phyloP scores from a whole-genome alignment of 495 filamentous ascomycete species.

The Trichoderma gamsii region DNA sequence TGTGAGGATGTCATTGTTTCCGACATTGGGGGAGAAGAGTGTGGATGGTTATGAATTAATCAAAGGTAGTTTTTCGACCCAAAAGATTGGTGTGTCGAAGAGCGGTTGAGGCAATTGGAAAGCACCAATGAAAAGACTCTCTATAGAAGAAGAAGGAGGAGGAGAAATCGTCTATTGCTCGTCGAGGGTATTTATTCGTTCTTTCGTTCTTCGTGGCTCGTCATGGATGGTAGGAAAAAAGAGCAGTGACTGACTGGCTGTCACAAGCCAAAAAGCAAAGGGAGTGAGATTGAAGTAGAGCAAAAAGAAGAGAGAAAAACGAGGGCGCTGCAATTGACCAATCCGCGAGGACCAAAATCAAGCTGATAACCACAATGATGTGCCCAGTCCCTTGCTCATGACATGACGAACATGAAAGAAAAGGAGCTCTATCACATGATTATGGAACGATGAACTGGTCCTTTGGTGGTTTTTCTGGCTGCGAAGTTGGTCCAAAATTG shows the following conservation, averaged over 20 bases:
- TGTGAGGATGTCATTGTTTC: neutral
- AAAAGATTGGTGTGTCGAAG: neutral
- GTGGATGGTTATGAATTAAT: neutral
- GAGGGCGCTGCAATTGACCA: neutral
- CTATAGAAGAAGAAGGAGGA: neutral
- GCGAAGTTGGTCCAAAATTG: neutral
- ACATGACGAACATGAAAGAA: conserved; percentile 6
- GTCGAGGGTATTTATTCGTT: neutral
- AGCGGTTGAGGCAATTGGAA: neutral
- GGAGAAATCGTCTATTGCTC: neutral
- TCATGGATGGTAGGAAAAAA: neutral
- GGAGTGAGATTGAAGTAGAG: no score
- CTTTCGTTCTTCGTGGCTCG: neutral
- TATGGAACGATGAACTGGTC: conserved; percentile 2
- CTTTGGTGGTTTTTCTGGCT: neutral
- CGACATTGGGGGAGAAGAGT: neutral
- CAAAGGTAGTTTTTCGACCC: neutral
- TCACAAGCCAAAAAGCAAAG: neutral
- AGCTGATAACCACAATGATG: neutral
- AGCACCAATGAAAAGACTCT: neutral
- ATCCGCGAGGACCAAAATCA: neutral
- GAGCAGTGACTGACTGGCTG: neutral
- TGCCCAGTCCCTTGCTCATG: conserved; percentile 1
- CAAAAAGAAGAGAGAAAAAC: no score
- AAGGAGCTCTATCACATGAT: conserved; percentile 15